These are phyloP conservation scores for Aureobasidium sp. DNA, from an alignment of 2,329 filamentous ascomycete genomes.

Conservation along the genomic window DNA sequence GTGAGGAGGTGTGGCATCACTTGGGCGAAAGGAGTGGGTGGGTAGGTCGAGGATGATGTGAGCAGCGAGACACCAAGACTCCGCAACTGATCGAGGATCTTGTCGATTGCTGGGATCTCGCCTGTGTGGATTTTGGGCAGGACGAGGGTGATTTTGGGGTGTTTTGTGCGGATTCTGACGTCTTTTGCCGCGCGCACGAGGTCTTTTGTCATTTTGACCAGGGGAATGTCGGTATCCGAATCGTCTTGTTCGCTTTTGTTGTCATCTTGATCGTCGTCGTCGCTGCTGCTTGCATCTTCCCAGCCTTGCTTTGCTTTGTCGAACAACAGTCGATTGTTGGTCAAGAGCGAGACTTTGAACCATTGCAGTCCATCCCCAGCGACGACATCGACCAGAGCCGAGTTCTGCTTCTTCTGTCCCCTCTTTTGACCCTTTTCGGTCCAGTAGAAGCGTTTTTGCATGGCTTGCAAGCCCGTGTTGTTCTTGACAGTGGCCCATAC, in stretches of 20 bases:
- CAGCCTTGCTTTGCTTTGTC: slow-evolving; percentile 64
- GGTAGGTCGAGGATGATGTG: slow-evolving; percentile 21
- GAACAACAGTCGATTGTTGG: slow-evolving; percentile 56
- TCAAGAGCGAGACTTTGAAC: slow-evolving; percentile 62
- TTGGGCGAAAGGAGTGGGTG: slow-evolving; percentile 19
- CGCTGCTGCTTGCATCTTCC: slow-evolving; percentile 45
- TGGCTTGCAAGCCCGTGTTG: slow-evolving; percentile 49
- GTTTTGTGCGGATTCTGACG: slow-evolving; percentile 52
- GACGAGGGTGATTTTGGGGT: slow-evolving; percentile 54
- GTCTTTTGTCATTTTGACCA: slow-evolving; percentile 54
- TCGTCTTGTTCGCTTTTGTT: slow-evolving; percentile 40
- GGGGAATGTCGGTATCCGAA: slow-evolving; percentile 46
- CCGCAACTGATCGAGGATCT: slow-evolving; percentile 49
- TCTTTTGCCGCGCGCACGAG: slow-evolving; percentile 51
- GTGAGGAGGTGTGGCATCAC: slow-evolving; percentile 30
- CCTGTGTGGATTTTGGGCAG: slow-evolving; percentile 52
- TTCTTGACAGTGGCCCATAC: slow-evolving; percentile 58
- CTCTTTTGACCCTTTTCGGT: slow-evolving; percentile 17
- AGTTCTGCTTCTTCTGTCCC: slow-evolving; percentile 35
- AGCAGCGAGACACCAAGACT: slow-evolving; percentile 39
- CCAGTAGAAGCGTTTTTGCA: slow-evolving; percentile 52
- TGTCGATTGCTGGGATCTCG: slow-evolving; percentile 48
- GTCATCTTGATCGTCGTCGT: slow-evolving; percentile 38
- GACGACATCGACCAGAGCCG: slow-evolving; percentile 58
- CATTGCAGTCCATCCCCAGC: slow-evolving; percentile 56